Conservation (phyloP, 2,329 filamentous ascomycete genomes). For the Arachnopeziza araneosa region DNA sequence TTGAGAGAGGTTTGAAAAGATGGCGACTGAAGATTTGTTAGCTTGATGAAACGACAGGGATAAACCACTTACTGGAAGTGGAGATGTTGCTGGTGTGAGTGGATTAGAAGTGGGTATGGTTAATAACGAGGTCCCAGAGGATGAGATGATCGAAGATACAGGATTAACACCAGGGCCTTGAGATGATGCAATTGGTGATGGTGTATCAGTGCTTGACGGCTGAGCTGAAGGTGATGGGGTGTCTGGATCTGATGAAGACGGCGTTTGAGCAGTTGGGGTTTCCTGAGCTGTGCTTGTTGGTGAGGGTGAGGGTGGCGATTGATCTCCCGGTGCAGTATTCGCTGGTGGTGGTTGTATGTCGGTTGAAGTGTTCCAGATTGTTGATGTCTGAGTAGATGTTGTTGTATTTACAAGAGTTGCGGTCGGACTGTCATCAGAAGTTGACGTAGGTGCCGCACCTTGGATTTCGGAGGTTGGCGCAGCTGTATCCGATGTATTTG, state of each 20-base stretch:
- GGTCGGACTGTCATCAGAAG: neutral
- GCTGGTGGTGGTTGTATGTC: neutral
- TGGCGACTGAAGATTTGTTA: neutral
- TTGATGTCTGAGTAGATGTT: neutral
- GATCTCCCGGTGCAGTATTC: neutral
- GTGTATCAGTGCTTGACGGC: neutral
- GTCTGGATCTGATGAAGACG: neutral
- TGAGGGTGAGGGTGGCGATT: neutral
- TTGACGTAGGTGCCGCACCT: neutral
- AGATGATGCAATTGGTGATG: neutral
- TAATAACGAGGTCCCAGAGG: neutral
- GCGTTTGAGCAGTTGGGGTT: neutral
- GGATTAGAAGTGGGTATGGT: neutral
- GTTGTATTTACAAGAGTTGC: neutral
- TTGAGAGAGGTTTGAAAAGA: neutral
- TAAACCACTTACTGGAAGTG: neutral
- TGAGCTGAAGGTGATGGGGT: neutral
- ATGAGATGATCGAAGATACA: neutral
- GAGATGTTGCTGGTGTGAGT: neutral
- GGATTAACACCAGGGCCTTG: neutral
- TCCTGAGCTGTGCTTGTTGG: neutral
- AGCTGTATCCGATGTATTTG: neutral
- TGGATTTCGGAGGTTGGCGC: neutral
- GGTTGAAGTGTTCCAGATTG: neutral
- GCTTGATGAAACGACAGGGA: neutral